phyloP scores from a whole-genome alignment of 164 flowering plant genomes.

The Kalanchoe fedtschenkoi region DNA sequence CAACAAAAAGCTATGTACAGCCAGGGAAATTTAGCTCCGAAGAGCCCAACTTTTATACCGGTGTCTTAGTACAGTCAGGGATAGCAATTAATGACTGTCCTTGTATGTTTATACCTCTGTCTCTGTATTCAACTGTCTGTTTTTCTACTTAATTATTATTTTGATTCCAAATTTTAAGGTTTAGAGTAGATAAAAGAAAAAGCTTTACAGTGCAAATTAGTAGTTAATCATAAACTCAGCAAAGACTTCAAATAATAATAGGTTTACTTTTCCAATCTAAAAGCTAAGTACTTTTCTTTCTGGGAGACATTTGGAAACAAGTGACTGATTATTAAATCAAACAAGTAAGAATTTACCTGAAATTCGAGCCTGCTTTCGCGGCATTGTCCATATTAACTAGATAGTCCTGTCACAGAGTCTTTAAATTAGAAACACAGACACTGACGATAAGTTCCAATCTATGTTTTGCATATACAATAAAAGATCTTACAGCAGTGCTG shows the following conservation, averaged over 20 bases:
- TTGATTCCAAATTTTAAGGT: too few relatives aligned
- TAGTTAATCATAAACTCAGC: too few relatives aligned
- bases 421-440: conserved; percentile 11
- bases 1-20: not conserved
- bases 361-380: conserved; percentile 26
- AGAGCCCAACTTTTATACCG: not conserved
- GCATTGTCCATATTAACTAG: conserved; percentile 59
- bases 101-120: too few relatives aligned
- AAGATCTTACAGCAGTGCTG: conserved; percentile 84
- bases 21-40: too few relatives aligned
- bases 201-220: too few relatives aligned
- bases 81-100: too few relatives aligned
- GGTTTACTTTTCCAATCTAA: not conserved
- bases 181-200: too few relatives aligned
- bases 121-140: too few relatives aligned
- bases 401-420: conserved; percentile 53
- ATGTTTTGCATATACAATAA: not conserved
- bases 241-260: too few relatives aligned
- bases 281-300: not conserved
- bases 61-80: too few relatives aligned
- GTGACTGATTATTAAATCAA: not conserved
- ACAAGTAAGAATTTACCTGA: conserved; percentile 55
- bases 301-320: not conserved
- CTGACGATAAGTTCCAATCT: not conserved
- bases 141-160: too few relatives aligned